phyloP scores from a whole-genome alignment of 2,329 filamentous ascomycete genomes.

The Neopestalotiopsis sp. region DNA sequence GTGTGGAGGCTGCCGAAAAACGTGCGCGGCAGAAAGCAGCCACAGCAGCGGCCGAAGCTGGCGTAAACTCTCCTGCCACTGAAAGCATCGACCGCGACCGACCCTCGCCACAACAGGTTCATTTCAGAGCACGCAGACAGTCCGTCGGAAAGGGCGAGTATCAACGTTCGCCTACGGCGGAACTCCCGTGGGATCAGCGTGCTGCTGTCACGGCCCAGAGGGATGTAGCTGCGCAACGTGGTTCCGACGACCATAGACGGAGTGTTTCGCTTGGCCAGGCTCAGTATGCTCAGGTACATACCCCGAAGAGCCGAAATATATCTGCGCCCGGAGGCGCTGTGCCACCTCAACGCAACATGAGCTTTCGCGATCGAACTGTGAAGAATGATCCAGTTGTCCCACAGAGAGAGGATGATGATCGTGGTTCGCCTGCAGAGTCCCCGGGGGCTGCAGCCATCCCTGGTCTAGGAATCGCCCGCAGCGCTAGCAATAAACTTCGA shows the following conservation, averaged over 20 bases:
- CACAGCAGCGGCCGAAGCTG: conserved; percentile 31
- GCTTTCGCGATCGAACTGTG: conserved; percentile 63
- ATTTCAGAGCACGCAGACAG: conserved; percentile 35
- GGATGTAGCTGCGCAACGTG: conserved; percentile 36
- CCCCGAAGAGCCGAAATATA: conserved; percentile 30
- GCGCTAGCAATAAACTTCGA: conserved; percentile 62
- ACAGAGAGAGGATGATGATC: conserved; percentile 31
- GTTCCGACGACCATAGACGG: conserved; percentile 34
- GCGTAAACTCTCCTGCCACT: conserved; percentile 26
- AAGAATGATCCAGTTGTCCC: conserved; percentile 47
- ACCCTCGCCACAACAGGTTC: conserved; percentile 36
- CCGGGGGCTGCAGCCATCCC: conserved; percentile 36
- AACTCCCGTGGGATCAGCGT: conserved; percentile 30
- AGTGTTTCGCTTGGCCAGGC: conserved; percentile 34
- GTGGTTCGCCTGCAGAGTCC: conserved; percentile 24
- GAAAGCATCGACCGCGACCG: conserved; percentile 25
- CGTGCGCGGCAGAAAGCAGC: conserved; percentile 67
- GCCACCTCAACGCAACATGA: conserved; percentile 59
- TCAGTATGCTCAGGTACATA: conserved; percentile 32
- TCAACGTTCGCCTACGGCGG: conserved; percentile 24
- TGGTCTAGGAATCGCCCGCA: conserved; percentile 47
- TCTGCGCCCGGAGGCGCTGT: conserved; percentile 33
- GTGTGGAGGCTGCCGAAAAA: conserved; percentile 81
- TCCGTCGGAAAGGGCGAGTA: conserved; percentile 30
- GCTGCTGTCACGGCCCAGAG: conserved; percentile 28